Base-by-base conservation (phyloP, 2,329 filamentous ascomycete genomes). In the Penicillium crustosum region DNA sequence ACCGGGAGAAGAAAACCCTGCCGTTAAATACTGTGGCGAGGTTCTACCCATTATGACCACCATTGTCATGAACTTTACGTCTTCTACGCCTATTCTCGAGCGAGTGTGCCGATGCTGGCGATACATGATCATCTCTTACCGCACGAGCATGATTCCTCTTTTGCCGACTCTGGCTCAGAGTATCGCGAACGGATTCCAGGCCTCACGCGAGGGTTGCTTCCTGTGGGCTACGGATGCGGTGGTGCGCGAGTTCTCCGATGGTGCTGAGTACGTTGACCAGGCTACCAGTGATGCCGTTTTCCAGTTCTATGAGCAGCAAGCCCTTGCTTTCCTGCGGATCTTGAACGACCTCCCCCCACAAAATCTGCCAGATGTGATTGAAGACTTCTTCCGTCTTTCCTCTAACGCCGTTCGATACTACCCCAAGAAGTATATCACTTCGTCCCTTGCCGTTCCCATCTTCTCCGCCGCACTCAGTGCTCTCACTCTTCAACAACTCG, bases 151-250 rank as follows among this genome's bases (percentile, higher is more conserved):
- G 81, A 86, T 89, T 15, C 92, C 93, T 25, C 79, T 99, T 45
- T 82, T 99, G 44, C 89, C 90, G 1, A 84, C 86, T 21, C 86
- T 99, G 76, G 95, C 94, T 19, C 90, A 93, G 67, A 95, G 93
- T 75, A 84, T 99, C 57, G 91, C 91, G 1, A 83, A 83, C 62
- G 93, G 93, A 5, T 99, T 99, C 73, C 84, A 89, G 55, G 83
- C 85, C 19, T 97, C 93, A 12, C 86, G 88, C 60, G 93, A 99
- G 76, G 94, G 94, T 13, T 97, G 93, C 73, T 99, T 99, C 82
- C 82, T 99, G n/a, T 99, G 94, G 94, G 93, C 94, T 1, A 97
- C 93, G 2, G 90, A 93, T 63, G 91, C 93, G 9, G 95, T 99
- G 61, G 84, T 99, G 31, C 89, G 94, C 58, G 94, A 99, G 74